Conservation (phyloP, 2,329 filamentous ascomycete genomes). For the Dactylellina parvicollis region DNA sequence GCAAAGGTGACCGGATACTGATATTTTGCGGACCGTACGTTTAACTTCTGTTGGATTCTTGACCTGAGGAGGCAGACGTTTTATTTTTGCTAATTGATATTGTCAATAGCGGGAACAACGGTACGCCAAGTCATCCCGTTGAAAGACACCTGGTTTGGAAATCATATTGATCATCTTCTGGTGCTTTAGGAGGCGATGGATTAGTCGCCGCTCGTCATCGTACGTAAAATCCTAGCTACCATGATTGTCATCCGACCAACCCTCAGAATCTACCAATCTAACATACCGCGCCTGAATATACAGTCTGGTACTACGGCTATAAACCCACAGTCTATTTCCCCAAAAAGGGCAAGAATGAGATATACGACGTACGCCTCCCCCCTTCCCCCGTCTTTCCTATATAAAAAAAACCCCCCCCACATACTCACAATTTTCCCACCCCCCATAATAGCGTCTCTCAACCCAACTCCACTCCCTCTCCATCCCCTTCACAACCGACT, state of each 20-base stretch:
- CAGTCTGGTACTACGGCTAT: slow-evolving; percentile 82
- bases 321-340: slow-evolving; percentile 89
- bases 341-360: slow-evolving; percentile 86
- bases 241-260: not conserved
- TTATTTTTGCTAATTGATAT: slow-evolving; percentile 50
- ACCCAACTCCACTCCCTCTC: slow-evolving; percentile 85
- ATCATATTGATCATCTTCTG: slow-evolving; percentile 43
- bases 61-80: not conserved
- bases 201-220: slow-evolving; percentile 89
- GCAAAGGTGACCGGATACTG: slow-evolving; percentile 76
- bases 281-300: not conserved
- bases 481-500: slow-evolving; percentile 85
- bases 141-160: not conserved
- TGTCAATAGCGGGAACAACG: slow-evolving; percentile 69
- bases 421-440: not conserved
- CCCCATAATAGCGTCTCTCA: slow-evolving; percentile 72
- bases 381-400: not conserved
- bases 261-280: not conserved
- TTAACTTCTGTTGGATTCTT: not conserved
- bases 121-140: slow-evolving; percentile 60
- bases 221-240: slow-evolving; percentile 2
- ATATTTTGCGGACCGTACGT: slow-evolving; percentile 82
- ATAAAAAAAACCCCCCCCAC: not conserved
- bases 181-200: slow-evolving; percentile 81
- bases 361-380: slow-evolving; percentile 74